Base-by-base conservation (phyloP, 1,284 basidiomycete species). In the Austropuccinia psidii region DNA sequence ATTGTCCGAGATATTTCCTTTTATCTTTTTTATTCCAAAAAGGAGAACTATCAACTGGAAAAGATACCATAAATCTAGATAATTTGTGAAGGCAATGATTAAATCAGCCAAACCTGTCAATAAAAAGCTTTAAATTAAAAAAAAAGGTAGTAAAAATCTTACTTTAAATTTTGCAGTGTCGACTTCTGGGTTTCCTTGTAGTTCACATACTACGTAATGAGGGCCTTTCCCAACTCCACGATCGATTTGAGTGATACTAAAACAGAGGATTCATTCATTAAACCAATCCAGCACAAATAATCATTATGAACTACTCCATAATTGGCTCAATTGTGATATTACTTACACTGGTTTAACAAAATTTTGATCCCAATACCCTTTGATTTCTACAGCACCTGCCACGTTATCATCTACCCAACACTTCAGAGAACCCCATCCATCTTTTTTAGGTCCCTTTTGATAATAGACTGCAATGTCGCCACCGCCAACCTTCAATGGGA, bases 391-490 rank as follows among this genome's bases (percentile, higher is more conserved):
- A 60, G 86, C 86, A n/a, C 82, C 81, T 17, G 79, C 81, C 54
- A 79, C 79, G 76, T 85, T 84, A 77, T 85, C 84, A 76, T 85
- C 84, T 13, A 85, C 84, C 83, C 83, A 84, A 79, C 84, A 93
- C 78, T 89, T 85, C 1, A 90, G 82, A 58, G 85, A 84, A 76
- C 92, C 45, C 86, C 87, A 73, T 85, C 84, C 27, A 81, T 81
- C 54, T 76, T 79, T 70, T 83, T 83, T 49, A 85, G 86, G 80
- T 87, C 90, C 79, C 78, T 84, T 84, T 57, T 91, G 75, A 79
- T 86, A 91, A 81, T 92, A 92, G 15, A 92, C 83, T 43, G 87
- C 89, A 54, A 92, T 84, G 78, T 93, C 90, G 2, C 90, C 90
- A 41, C 87, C 88, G 0, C 87, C 87, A 0, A 88, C 85, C 79